Base-by-base conservation (phyloP, 2,329 filamentous ascomycete genomes). In the Xylaria sp. region DNA sequence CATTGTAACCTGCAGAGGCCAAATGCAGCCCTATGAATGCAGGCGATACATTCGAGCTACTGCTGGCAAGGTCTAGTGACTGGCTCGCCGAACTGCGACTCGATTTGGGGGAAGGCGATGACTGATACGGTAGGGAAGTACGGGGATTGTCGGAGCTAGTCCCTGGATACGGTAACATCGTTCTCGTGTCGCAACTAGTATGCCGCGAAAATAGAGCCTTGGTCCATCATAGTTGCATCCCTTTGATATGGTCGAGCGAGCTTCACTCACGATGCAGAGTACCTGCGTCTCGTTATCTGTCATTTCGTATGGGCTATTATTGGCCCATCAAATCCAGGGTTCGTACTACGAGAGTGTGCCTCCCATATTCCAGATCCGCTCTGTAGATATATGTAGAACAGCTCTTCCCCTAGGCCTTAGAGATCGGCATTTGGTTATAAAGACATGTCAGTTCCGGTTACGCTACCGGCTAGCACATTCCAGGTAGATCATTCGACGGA, bases 21-120 rank as follows among this genome's bases (percentile, higher is more conserved):
- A 58, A 55, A 62, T 64, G 64, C 64, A 66, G 64, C 64, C 64
- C 59, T 66, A 64, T 17, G 47, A 46, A 60, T 58, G 54, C 47
- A 59, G 33, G 52, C 46, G 53, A 56, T 59, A 40, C 51, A 17
- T 54, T 58, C 62, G 52, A 58, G 49, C 17, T 40, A 46, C 21
- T 37, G 33, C 44, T 35, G 40, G 49, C 40, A 31, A 38, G 31
- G 41, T 41, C 46, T 38, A 38, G 29, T 44, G 51, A 33, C 35
- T 43, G 21, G 55, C 27, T 51, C 19, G 46, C 33, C 31, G 52
- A 48, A 44, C 56, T 40, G 52, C 27, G 40, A n/a, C 59, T 57
- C 29, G 21, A 56, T 40, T 53, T 40, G 47, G 38, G 17, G 40
- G 23, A 55, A 37, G 38, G 47, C 25, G 41, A 37, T n/a, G 35